Evolutionary conservation across 768 basidiomycete species (phyloP).

Genomic region (Lentinula raphanica): DNA sequence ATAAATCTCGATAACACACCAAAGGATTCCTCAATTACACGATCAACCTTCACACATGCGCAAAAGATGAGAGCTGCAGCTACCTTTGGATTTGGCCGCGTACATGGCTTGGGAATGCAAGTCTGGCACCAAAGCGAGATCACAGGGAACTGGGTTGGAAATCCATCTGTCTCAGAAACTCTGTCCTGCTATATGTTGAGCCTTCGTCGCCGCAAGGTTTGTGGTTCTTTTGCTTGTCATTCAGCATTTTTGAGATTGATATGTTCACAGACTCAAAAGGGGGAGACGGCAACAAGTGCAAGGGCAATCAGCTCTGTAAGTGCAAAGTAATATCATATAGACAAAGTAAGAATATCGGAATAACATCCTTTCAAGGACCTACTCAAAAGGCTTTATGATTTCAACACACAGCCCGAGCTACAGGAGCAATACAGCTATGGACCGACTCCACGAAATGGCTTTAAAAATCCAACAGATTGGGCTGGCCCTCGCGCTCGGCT

Average conservation of each 20-base stretch:
- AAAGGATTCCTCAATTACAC: neutral
- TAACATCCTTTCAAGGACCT: too few species aligned
- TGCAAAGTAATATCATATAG: too few species aligned
- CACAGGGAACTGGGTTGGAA: constrained; percentile 6
- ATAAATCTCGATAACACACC: constrained; percentile 8
- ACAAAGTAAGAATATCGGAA: too few species aligned
- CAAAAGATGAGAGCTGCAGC: neutral
- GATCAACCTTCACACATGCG: constrained; percentile 9
- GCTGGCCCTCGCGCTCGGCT: neutral
- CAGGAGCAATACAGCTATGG: too few species aligned
- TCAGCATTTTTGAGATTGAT: too few species aligned
- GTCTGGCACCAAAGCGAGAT: constrained; percentile 13
- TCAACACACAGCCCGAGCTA: too few species aligned
- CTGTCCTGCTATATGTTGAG: constrained; percentile 15
- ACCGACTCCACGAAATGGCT: neutral
- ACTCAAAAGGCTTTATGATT: too few species aligned
- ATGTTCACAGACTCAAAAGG: neutral
- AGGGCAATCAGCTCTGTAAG: constrained; percentile 14
- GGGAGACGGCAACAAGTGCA: constrained; percentile 13
- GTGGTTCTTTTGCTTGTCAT: neutral
- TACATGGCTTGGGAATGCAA: constrained; percentile 7
- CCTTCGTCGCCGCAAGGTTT: constrained; percentile 8
- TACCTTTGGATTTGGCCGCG: constrained; percentile 10
- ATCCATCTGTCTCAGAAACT: constrained; percentile 16
- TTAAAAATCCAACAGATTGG: too few species aligned